Evolutionary conservation across 352 stramenopile species (phyloP).

Genomic region (Pythium pectinolyticum): DNA sequence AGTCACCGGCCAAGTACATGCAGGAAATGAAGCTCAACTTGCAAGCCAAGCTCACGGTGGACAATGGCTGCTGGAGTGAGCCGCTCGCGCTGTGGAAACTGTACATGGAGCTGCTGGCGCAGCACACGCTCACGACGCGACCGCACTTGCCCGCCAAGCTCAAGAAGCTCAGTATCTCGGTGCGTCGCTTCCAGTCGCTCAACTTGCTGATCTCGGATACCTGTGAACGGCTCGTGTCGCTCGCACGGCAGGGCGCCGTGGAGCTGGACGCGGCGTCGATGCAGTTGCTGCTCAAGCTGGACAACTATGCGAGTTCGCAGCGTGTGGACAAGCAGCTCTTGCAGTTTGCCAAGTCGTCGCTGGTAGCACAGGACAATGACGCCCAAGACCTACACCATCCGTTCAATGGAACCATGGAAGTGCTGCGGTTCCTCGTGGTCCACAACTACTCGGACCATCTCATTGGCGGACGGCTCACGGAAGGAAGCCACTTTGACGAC

Average conservation of each 20-base stretch:
- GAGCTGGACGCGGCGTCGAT: constrained; percentile 45
- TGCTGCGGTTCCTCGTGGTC: constrained; percentile 71
- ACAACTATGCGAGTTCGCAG: constrained; percentile 65
- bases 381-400: no score
- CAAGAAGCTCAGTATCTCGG: constrained; percentile 58
- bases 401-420: no score
- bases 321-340: constrained; percentile 49
- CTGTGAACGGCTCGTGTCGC: constrained; percentile 56
- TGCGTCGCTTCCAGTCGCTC: constrained; percentile 68
- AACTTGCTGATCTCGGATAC: constrained; percentile 82
- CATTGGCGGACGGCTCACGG: constrained; percentile 41
- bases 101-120: constrained; percentile 56
- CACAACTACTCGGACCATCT: constrained; percentile 79
- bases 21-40: constrained; percentile 79
- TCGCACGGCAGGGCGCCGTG: constrained; percentile 45
- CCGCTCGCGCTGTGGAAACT: constrained; percentile 71
- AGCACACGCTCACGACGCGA: constrained; percentile 45
- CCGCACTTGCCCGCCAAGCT: constrained; percentile 44
- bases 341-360: constrained; percentile 42
- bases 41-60: constrained; percentile 62
- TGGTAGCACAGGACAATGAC: constrained; percentile 34
- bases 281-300: constrained; percentile 52
- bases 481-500: constrained; percentile 23
- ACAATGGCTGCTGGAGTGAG: constrained; percentile 73
- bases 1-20: constrained; percentile 62